phyloP scores from a whole-genome alignment of 108 stramenopile species.

The Cyclotella cryptica region DNA sequence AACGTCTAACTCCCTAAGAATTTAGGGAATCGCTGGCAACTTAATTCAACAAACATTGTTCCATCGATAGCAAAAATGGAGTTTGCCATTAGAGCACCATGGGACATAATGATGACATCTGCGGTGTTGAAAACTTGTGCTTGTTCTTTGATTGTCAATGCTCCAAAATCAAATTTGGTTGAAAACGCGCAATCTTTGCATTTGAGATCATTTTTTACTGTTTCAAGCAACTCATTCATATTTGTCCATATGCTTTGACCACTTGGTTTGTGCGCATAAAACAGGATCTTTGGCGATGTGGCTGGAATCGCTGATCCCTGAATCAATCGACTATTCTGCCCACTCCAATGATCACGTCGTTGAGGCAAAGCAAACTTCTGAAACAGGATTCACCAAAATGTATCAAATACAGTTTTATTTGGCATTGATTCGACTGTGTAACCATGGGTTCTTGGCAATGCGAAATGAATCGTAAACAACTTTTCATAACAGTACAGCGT shows the following conservation, averaged over 20 bases:
- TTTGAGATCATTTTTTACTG: neutral
- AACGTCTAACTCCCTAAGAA: no score
- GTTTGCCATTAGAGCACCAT: constrained; percentile 31
- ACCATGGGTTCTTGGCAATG: neutral
- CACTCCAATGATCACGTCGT: neutral
- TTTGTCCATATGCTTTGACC: constrained; percentile 18
- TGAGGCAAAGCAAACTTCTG: constrained; percentile 15
- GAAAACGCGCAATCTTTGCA: neutral
- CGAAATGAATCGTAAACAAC: constrained; percentile 1
- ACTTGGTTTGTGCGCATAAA: constrained; percentile 25
- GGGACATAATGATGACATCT: constrained; percentile 16
- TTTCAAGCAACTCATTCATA: constrained; percentile 11
- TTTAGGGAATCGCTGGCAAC: no score
- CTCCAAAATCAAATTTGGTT: constrained; percentile 15
- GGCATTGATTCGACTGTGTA: neutral
- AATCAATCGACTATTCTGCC: neutral
- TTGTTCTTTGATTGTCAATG: constrained; percentile 14
- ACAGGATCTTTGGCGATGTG: constrained; percentile 12
- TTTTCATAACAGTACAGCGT: constrained; percentile 8
- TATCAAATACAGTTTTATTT: constrained; percentile 15
- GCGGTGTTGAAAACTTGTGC: constrained; percentile 15
- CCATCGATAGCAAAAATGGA: constrained; percentile 8
- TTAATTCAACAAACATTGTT: constrained; percentile 20
- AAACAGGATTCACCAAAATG: constrained; percentile 12
- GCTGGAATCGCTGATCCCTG: neutral